These are phyloP conservation scores for Sporothrix dimorphospora DNA, from an alignment of 2,329 filamentous ascomycete species.

Conservation along the genomic window DNA sequence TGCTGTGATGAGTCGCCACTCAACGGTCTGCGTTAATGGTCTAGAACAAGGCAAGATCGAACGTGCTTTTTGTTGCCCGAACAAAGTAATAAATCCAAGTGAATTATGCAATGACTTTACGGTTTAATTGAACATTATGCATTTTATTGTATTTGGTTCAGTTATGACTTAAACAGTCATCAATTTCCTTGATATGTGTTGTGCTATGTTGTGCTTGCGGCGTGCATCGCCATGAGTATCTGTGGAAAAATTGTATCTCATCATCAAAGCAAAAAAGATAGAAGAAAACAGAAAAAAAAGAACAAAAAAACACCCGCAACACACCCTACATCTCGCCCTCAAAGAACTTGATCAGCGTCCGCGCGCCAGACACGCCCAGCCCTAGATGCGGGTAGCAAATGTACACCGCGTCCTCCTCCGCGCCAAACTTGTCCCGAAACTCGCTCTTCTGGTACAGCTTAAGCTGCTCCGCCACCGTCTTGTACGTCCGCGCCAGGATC, in stretches of 20 bases:
- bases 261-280: background rate
- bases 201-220: background rate
- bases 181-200: background rate
- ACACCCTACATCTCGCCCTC: slow-evolving; percentile 63
- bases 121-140: no score
- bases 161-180: background rate
- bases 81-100: background rate
- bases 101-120: background rate
- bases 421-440: slow-evolving; percentile 89
- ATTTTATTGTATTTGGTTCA: background rate
- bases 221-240: slow-evolving; percentile 1
- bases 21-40: background rate
- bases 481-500: slow-evolving; percentile 81
- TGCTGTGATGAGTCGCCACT: background rate
- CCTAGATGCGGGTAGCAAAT: slow-evolving; percentile 89
- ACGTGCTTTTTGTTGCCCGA: background rate
- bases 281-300: background rate
- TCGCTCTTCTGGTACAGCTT: slow-evolving; percentile 82
- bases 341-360: slow-evolving; percentile 89
- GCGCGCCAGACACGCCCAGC: slow-evolving; percentile 77
- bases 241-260: background rate
- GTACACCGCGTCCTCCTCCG: slow-evolving; percentile 80
- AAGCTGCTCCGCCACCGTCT: slow-evolving; percentile 78
- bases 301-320: slow-evolving; percentile 7
- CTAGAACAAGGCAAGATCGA: background rate